Base-by-base conservation (phyloP, 2,329 filamentous ascomycete species). In the Xylaria sp. region DNA sequence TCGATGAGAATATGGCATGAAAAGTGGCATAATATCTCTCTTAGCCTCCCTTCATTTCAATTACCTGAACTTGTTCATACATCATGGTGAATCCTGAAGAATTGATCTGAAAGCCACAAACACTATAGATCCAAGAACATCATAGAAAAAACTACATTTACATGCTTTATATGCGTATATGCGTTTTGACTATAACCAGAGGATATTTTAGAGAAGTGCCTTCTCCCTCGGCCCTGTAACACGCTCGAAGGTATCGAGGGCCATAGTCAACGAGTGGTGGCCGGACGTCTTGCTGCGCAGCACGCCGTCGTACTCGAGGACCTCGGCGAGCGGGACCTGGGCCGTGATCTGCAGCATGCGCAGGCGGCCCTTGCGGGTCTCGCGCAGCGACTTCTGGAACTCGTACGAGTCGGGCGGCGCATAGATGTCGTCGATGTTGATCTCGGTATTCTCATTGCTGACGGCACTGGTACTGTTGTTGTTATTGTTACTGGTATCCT, bases 261-360 rank as follows among this genome's bases (percentile, higher is more conserved):
- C 82, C 86, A 89, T 87, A 1, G 86, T 87, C 78, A 89, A 82
- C 5, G 86, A 84, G 76, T 90, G 88, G 1, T 96, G 86, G 0
- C 96, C 96, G 2, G 91, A 92, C 3, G 95, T 99, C 83, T 97
- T 87, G 81, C 93, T 94, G 62, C 96, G 86, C 72, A 99, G 82
- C 78, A 97, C 93, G 79, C 94, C 93, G 74, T 98, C 85, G 80
- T 98, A 99, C 51, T 95, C 93, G 44, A 98, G 91, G 93, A 98
- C 98, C 81, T 98, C 95, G 82, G 96, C 97, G 75, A 98, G 85
- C 39, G 96, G 96, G 34, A 98, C 95, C 76, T 92, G 90, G 25
- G 94, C 96, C 12, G 91, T 90, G 74, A 99, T 93, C 59, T 91
- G 87, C 67, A 86, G 83, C 82, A 83, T 85, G 55, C 84, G 82